Evolutionary conservation across 1,284 basidiomycete genomes (phyloP), one percentile per base, ranked within the genome.

Genomic region (Puccinia triticina): DNA sequence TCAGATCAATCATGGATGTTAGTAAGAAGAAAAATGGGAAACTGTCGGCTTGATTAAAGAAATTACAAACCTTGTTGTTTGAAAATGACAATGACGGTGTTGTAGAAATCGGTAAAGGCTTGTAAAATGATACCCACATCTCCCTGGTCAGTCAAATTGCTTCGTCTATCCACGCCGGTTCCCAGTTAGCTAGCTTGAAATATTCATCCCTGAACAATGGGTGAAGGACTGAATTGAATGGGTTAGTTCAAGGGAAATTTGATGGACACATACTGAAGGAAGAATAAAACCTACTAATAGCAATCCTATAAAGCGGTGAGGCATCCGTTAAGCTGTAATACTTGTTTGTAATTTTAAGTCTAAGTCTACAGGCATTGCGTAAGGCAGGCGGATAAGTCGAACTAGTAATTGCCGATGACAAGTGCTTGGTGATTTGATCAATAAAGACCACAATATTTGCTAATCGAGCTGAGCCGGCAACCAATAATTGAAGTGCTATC

Each of bases 111-210:
- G 50, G 18, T 53, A 21, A 5, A 53, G 50, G 50, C 50, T 53
- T 53, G 23, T 11, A 53, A 53, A 46, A n/a, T n/a, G n/a, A n/a
- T n/a, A n/a, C n/a, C n/a, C n/a, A n/a, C n/a, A n/a, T n/a, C n/a
- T n/a, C n/a, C 7, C 67, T 11, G 16, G 67, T 71, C 23, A 46
- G 67, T 8, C n/a, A 10, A 11, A 71, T 71, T 14, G 67, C 67
- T n/a, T 71, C 43, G 23, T 7, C 12, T 11, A 71, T 71, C 67
- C 67, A 71, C 23, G 18, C 67, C 40, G 23, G 26, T 16, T 34
- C 34, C 67, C 67, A 71, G 10, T 71, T 46, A 18, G 67, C 37
- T 16, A 71, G 67, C 11, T 71, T 71, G n/a, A 71, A 71, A 37
- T 71, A 71, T 48, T 71, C 40, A 37, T n/a, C n/a, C n/a, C n/a